Evolutionary conservation across 192 early-diverging fungal species (phyloP), one percentile per base, ranked within the genome.

Genomic region (Coemansia guatemalensis): DNA sequence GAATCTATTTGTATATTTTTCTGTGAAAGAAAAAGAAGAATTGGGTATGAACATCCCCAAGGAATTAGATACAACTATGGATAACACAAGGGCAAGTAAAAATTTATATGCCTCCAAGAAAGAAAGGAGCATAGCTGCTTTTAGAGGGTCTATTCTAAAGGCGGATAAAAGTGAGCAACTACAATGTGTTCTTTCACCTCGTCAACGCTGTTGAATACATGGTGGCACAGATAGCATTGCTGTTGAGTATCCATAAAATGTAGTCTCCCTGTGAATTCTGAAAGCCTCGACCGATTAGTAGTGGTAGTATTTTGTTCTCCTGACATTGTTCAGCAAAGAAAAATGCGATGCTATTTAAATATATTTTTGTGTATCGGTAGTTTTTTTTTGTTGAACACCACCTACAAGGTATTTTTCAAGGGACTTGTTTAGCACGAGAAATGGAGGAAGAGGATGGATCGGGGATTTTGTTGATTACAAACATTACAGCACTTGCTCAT

Each of bases 171-270:
- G 18, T 78, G 76, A 23, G 59, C 58, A 3, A 32, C 23, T 8
- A 59, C 25, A 14, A 78, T 73, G 30, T 78, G 76, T 11, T 78
- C 71, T 22, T 68, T 64, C 22, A 71, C 76, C 27, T 69, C 67
- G 2, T 66, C 60, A 0, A 78, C 62, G 52, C 55, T 69, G 26
- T 62, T 54, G 32, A 78, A 73, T 22, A 78, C 58, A 20, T 30
- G 48, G 1, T 41, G 9, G 24, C 76, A 78, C 2, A 78, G 41
- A 51, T 68, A 72, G 57, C 76, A 78, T 35, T 69, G 67, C 18
- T 78, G 75, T 18, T 25, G 30, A 39, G 35, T 39, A 39, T 39
- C 35, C 35, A 39, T 39, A 39, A 8, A 8, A 8, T 39, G 35
- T 39, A 12, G 35, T 39, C 35, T 39, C 35, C 35, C 9, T 39